phyloP scores from a whole-genome alignment of 345 rosid genomes.

The Dipteronia sinensis region DNA sequence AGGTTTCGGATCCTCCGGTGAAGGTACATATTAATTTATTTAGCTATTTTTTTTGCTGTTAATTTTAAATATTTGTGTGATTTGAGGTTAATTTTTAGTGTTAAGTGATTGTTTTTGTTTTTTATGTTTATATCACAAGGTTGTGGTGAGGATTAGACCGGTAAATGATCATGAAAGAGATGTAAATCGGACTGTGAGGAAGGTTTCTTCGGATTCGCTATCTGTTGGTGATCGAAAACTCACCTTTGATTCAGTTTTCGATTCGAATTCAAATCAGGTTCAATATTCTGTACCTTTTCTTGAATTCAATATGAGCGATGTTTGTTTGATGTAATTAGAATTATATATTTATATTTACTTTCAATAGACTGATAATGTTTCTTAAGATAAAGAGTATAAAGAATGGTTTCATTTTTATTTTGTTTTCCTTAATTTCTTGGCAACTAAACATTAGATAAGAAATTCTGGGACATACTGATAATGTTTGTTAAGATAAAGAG shows the following conservation, averaged over 20 bases:
- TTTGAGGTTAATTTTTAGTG: neutral
- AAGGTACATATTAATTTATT: conserved; percentile 44
- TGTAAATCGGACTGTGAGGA: conserved; percentile 46
- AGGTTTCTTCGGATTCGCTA: conserved; percentile 60
- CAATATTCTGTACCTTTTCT: neutral
- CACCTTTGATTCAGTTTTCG: conserved; percentile 79
- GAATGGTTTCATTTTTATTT: neutral
- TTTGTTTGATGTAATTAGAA: neutral
- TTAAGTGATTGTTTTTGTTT: conserved; percentile 11
- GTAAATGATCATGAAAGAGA: conserved; percentile 40
- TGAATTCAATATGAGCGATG: neutral
- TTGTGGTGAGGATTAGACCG: conserved; percentile 81
- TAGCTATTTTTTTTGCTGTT: neutral
- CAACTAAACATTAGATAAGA: neutral
- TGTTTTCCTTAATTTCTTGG: neutral
- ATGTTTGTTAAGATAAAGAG: too few relatives aligned
- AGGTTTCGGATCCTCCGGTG: conserved; percentile 60
- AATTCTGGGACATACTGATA: neutral
- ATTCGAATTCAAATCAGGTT: conserved; percentile 81
- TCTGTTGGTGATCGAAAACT: conserved; percentile 64
- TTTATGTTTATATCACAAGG: conserved; percentile 39
- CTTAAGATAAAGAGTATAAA: neutral
- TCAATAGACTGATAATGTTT: neutral
- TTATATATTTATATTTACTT: too few relatives aligned
- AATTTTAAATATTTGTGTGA: neutral